Percentiles rank a stretch among this genome's conserved stretches.
Evolutionary conservation across 805 yeast species (phyloP).

Genomic region (Geotrichum ghanense): DNA sequence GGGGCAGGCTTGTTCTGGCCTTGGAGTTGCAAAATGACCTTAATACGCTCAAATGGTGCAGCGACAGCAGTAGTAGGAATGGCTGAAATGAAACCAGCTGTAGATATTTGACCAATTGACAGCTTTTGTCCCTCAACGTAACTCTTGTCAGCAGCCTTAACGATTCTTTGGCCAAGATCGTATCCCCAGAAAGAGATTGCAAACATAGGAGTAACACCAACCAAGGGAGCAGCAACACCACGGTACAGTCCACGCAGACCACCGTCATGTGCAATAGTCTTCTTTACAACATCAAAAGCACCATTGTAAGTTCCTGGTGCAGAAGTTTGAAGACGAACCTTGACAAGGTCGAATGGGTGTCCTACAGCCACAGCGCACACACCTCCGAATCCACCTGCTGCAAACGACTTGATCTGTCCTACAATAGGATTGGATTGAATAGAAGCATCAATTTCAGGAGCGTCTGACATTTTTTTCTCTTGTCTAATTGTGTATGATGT

Average conservation of each 20-base stretch:
- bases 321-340: conserved; percentile 82
- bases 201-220: conserved; percentile 98
- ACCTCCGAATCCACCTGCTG: conserved; percentile 95
- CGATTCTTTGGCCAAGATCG: conserved; percentile 78
- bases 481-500: too few species aligned
- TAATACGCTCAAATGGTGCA: conserved; percentile 95
- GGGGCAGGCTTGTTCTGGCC: conserved; percentile 32
- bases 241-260: conserved; percentile 78
- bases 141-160: conserved; percentile 30
- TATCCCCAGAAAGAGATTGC: conserved; percentile 99
- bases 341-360: conserved; percentile 90
- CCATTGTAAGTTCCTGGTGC: conserved; percentile 46
- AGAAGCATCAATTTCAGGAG: conserved; percentile 15
- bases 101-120: conserved; percentile 58
- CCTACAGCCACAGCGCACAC: conserved; percentile 91
- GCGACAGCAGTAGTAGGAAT: conserved; percentile 91
- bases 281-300: conserved; percentile 54
- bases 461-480: conserved; percentile 19
- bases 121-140: conserved; percentile 28
- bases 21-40: conserved; percentile 83
- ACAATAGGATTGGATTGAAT: conserved; percentile 25
- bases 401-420: conserved; percentile 78
- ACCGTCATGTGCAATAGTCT: conserved; percentile 51
- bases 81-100: conserved; percentile 92
- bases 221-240: conserved; percentile 86